Conservation (phyloP, 495 filamentous ascomycete genomes). For the Podospora pseudoanserina region DNA sequence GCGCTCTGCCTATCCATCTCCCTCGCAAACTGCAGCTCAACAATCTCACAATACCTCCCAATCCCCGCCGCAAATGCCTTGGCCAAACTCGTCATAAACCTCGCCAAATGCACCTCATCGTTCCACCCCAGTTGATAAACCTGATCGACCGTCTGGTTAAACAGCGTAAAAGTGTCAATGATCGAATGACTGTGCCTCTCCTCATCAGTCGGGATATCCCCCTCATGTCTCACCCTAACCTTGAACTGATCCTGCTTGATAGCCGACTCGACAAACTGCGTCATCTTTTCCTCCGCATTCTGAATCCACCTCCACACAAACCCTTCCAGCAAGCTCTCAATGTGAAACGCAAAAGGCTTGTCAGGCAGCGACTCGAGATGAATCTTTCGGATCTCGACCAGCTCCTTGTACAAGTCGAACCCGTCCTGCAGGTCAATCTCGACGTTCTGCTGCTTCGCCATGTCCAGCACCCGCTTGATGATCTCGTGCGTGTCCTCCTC, state of each 20-base stretch:
- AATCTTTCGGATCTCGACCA: slow-evolving; percentile 77
- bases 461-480: slow-evolving; percentile 71
- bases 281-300: slow-evolving; percentile 71
- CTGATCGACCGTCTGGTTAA: slow-evolving; percentile 85
- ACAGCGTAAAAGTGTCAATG: slow-evolving; percentile 90
- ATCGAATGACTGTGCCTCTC: slow-evolving; percentile 89
- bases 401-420: slow-evolving; percentile 85
- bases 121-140: slow-evolving; percentile 85
- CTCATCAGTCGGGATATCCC: slow-evolving; percentile 66
- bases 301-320: slow-evolving; percentile 97
- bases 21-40: slow-evolving; percentile 79
- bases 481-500: slow-evolving; percentile 82
- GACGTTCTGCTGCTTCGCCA: slow-evolving; percentile 59
- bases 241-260: slow-evolving; percentile 82
- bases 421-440: slow-evolving; percentile 87
- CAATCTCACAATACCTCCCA: slow-evolving; percentile 82
- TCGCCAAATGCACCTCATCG: slow-evolving; percentile 86
- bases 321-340: slow-evolving; percentile 79
- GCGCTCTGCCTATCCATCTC: slow-evolving; percentile 92
- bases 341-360: slow-evolving; percentile 70
- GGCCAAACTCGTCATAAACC: slow-evolving; percentile 94
- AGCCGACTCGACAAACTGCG: slow-evolving; percentile 83
- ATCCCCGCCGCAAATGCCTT: slow-evolving; percentile 83
- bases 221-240: slow-evolving; percentile 57
- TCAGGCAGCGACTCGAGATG: slow-evolving; percentile 66